Percentiles rank a stretch among this genome's conserved stretches.
phyloP scores from a whole-genome alignment of 495 filamentous ascomycete species.

The Achaetomiella virescens region DNA sequence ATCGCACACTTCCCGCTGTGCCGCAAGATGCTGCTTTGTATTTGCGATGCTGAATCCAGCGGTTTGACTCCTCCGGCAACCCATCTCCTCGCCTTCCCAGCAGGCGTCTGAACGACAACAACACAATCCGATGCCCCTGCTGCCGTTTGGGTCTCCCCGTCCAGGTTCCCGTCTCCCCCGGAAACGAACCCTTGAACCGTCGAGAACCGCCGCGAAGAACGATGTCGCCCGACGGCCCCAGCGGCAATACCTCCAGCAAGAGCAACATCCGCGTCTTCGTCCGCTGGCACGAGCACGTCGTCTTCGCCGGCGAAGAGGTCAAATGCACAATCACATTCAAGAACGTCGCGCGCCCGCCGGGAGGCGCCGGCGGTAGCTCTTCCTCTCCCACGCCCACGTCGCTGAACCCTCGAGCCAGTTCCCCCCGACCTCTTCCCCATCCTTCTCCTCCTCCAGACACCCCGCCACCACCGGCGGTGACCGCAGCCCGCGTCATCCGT shows the following conservation, averaged over 20 bases:
- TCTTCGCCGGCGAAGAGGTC: conserved; percentile 92
- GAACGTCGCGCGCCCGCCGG: conserved; percentile 52
- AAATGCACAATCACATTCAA: conserved; percentile 95
- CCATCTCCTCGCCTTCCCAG: background rate
- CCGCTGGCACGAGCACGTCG: conserved; percentile 80
- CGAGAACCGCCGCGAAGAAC: too few relatives aligned
- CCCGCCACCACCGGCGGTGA: conserved; percentile 11
- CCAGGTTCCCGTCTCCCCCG: background rate
- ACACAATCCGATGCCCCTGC: background rate
- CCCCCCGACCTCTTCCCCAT: background rate
- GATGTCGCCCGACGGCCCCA: conserved; percentile 41
- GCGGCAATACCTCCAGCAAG: background rate
- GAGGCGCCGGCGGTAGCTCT: background rate
- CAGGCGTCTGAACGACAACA: background rate
- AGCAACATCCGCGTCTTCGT: conserved; percentile 79
- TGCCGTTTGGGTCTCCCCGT: too few relatives aligned
- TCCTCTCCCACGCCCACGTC: background rate
- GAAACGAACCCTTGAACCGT: background rate
- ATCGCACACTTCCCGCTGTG: conserved; percentile 1
- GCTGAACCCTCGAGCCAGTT: background rate
- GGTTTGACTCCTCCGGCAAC: conserved; percentile 13
- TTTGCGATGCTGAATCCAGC: conserved; percentile 22
- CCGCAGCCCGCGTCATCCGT: conserved; percentile 19
- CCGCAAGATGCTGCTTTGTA: conserved; percentile 23
- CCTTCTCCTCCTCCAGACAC: background rate